A percentile compares a stretch with the other conserved stretches of the same genome.
Evolutionary conservation across 2,329 filamentous ascomycete genomes (phyloP).

Genomic region (Ophiostoma triangulosporum): DNA sequence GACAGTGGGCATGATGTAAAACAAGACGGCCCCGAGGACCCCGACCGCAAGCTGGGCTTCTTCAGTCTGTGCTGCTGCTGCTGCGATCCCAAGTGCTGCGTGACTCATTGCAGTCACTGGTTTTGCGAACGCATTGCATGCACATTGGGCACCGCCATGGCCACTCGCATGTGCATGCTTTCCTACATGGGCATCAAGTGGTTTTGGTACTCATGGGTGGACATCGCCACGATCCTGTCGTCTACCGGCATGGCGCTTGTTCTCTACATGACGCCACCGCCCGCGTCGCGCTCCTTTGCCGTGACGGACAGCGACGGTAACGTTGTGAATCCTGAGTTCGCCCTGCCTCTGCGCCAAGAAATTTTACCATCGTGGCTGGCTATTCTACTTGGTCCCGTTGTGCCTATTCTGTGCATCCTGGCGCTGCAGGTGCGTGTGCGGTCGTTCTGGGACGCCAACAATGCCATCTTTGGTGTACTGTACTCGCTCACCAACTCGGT

Average conservation of each 20-base stretch:
- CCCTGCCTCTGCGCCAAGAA: constrained; percentile 56
- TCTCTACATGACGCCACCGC: constrained; percentile 50
- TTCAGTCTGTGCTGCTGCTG: neutral
- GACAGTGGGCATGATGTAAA: no score
- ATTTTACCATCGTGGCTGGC: constrained; percentile 60
- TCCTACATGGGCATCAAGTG: neutral
- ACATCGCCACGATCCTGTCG: neutral
- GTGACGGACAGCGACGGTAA: constrained; percentile 53
- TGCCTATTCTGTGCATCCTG: constrained; percentile 51
- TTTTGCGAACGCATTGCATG: neutral
- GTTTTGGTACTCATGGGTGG: neutral
- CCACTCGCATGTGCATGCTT: neutral
- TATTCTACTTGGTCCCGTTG: constrained; percentile 48
- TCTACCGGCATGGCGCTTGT: neutral
- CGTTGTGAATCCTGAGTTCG: constrained; percentile 56
- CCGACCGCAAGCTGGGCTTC: neutral
- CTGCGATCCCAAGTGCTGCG: neutral
- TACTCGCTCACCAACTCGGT: constrained; percentile 57
- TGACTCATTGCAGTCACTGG: neutral
- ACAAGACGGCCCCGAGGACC: neutral
- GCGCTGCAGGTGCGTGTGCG: constrained; percentile 54
- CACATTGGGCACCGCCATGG: neutral
- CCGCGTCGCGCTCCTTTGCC: constrained; percentile 55
- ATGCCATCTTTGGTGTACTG: constrained; percentile 53
- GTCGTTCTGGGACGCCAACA: constrained; percentile 59